Evolutionary conservation across 2,329 filamentous ascomycete species (phyloP).

Genomic region (Colletotrichum orbiculare): DNA sequence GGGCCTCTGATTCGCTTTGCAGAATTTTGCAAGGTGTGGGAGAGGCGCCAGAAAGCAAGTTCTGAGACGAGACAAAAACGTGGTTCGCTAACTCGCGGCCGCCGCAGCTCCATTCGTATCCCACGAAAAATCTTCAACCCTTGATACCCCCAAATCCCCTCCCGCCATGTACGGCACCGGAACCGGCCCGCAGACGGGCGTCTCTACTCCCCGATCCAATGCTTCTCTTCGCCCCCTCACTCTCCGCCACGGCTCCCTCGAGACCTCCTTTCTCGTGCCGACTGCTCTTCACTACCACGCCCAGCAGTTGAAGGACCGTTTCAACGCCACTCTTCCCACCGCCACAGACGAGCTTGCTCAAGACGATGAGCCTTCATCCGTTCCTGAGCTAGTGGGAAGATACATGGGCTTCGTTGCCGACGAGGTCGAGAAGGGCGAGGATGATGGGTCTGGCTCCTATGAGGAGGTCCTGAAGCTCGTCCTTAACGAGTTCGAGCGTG

Average conservation of each 20-base stretch:
- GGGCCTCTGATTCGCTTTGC: neutral
- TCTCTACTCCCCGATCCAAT: conserved; percentile 94
- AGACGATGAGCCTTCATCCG: conserved; percentile 98
- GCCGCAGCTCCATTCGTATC: conserved; percentile 31
- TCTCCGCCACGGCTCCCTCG: conserved; percentile 92
- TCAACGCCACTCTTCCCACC: conserved; percentile 84
- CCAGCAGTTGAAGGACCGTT: conserved; percentile 91
- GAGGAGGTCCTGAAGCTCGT: conserved; percentile 92
- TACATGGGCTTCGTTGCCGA: conserved; percentile 91
- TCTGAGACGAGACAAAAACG: neutral
- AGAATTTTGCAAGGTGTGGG: neutral
- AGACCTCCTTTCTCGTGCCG: conserved; percentile 94
- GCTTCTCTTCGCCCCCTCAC: conserved; percentile 92
- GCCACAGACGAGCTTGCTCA: conserved; percentile 97
- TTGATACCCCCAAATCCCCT: conserved; percentile 53
- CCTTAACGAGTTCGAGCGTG: conserved; percentile 95
- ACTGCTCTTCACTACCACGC: conserved; percentile 97
- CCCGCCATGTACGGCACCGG: conserved; percentile 85
- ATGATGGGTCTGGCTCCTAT: conserved; percentile 87
- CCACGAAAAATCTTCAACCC: conserved; percentile 36
- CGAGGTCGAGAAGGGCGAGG: conserved; percentile 93
- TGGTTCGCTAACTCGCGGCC: conserved; percentile 28
- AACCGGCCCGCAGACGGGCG: conserved; percentile 91
- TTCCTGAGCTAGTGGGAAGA: conserved; percentile 89
- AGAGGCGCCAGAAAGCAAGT: neutral